phyloP scores from a whole-genome alignment of 495 filamentous ascomycete genomes.

The Penicillium malachiteum region DNA sequence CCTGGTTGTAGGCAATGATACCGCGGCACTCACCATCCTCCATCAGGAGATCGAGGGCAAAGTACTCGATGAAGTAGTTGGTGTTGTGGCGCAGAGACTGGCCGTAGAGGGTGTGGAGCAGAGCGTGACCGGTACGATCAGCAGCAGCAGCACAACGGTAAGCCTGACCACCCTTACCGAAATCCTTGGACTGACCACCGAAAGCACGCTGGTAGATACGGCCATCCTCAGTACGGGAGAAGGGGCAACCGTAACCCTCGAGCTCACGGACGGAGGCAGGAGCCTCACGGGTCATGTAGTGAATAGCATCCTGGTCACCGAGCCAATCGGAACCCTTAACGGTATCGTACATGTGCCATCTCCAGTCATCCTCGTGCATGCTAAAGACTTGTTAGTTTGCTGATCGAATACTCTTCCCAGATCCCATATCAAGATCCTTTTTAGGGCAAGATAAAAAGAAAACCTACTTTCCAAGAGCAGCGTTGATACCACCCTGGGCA shows the following conservation, averaged over 20 bases:
- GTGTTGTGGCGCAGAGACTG: slow-evolving; percentile 96
- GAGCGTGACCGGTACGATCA: slow-evolving; percentile 92
- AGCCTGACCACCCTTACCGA: slow-evolving; percentile 92
- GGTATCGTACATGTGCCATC: slow-evolving; percentile 99
- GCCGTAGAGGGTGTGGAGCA: slow-evolving; percentile 96
- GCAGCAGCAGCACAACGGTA: slow-evolving; percentile 95
- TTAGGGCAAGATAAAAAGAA: background rate
- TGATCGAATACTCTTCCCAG: background rate
- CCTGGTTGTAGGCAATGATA: slow-evolving; percentile 96
- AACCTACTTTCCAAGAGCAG: slow-evolving; percentile 82
- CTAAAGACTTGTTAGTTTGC: slow-evolving; percentile 34
- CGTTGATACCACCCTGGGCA: slow-evolving; percentile 81
- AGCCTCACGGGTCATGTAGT: slow-evolving; percentile 98
- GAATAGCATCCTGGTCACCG: slow-evolving; percentile 97
- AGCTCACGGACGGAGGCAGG: slow-evolving; percentile 89
- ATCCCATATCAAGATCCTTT: background rate
- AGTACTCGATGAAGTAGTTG: slow-evolving; percentile 99
- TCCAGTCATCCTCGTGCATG: slow-evolving; percentile 92
- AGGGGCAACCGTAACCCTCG: slow-evolving; percentile 96
- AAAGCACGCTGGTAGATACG: slow-evolving; percentile 98
- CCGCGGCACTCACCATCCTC: slow-evolving; percentile 93
- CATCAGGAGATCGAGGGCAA: slow-evolving; percentile 94
- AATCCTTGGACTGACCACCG: slow-evolving; percentile 94
- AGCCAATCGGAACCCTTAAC: slow-evolving; percentile 99
- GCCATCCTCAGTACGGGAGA: slow-evolving; percentile 95